Evolutionary conservation across 2,329 filamentous ascomycete species (phyloP).

Genomic region (Aspergillus floridensis): DNA sequence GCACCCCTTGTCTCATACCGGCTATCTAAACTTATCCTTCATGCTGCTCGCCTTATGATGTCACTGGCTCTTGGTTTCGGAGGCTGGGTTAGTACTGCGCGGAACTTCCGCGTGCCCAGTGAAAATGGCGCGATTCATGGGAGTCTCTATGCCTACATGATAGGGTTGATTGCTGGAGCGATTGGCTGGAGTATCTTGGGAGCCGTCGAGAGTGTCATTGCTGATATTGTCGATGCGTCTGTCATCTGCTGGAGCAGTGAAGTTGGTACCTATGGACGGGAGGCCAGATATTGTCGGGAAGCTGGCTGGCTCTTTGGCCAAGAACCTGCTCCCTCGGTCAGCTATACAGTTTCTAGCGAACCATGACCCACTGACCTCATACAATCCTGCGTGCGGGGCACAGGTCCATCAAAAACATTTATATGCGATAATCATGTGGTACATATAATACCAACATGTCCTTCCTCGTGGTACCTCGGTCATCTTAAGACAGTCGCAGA

Average conservation of each 20-base stretch:
- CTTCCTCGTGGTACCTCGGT: too few species aligned
- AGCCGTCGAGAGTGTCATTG: constrained; percentile 83
- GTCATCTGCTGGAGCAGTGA: constrained; percentile 96
- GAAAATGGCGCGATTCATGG: constrained; percentile 56
- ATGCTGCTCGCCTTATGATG: constrained; percentile 89
- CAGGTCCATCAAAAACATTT: neutral
- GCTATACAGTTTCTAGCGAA: constrained; percentile 2
- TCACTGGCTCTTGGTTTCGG: constrained; percentile 85
- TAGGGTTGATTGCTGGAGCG: constrained; percentile 85
- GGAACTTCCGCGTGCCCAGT: constrained; percentile 66
- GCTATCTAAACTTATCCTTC: constrained; percentile 84
- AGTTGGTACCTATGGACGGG: constrained; percentile 60
- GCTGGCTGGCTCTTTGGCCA: constrained; percentile 85
- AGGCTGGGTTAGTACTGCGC: constrained; percentile 93
- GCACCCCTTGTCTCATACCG: constrained; percentile 76
- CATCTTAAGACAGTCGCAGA: too few species aligned
- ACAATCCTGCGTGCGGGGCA: neutral
- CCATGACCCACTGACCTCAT: neutral
- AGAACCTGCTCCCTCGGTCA: constrained; percentile 2
- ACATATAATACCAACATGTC: too few species aligned
- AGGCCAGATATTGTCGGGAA: constrained; percentile 81
- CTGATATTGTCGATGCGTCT: constrained; percentile 81
- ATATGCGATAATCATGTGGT: neutral
- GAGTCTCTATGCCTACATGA: constrained; percentile 90
- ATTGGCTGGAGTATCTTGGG: constrained; percentile 94